Conservation (phyloP, 495 filamentous ascomycete genomes). For the Aspergillus avenaceus region DNA sequence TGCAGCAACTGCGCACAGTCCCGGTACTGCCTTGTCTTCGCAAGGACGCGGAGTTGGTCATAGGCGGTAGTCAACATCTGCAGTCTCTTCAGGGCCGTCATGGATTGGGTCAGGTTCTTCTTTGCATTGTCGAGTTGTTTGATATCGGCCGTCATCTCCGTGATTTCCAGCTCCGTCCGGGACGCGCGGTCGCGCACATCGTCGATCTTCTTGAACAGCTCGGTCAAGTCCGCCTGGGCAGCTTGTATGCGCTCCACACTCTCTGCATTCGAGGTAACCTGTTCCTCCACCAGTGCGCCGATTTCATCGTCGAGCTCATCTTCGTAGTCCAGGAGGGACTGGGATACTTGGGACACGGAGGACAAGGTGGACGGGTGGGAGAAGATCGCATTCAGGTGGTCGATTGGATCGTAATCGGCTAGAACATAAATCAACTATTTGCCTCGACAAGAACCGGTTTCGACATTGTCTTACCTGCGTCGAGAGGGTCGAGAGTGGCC, state of each 20-base stretch:
- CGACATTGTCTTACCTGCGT: constrained; percentile 32
- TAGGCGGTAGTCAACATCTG: constrained; percentile 99
- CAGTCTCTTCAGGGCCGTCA: constrained; percentile 94
- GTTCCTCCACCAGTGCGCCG: constrained; percentile 66
- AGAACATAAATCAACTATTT: background rate
- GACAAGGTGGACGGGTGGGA: constrained; percentile 84
- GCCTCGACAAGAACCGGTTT: constrained; percentile 15
- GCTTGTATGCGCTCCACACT: constrained; percentile 85
- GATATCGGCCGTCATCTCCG: constrained; percentile 98
- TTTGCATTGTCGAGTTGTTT: constrained; percentile 97
- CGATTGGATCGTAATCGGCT: constrained; percentile 93
- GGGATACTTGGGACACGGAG: constrained; percentile 66
- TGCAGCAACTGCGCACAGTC: constrained; percentile 95
- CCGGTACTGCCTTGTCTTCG: constrained; percentile 84
- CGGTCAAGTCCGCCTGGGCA: constrained; percentile 82
- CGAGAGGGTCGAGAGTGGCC: constrained; percentile 34
- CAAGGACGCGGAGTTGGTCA: constrained; percentile 84
- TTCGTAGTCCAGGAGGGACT: constrained; percentile 70
- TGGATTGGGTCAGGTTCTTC: constrained; percentile 90
- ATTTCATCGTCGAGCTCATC: constrained; percentile 84
- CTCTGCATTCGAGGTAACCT: constrained; percentile 81
- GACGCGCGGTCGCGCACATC: constrained; percentile 84
- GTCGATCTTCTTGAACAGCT: constrained; percentile 94
- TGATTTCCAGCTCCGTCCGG: constrained; percentile 92
- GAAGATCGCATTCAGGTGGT: constrained; percentile 92